Evolutionary conservation across 2,329 filamentous ascomycete genomes (phyloP).

Genomic region (Penicillium frequentans): DNA sequence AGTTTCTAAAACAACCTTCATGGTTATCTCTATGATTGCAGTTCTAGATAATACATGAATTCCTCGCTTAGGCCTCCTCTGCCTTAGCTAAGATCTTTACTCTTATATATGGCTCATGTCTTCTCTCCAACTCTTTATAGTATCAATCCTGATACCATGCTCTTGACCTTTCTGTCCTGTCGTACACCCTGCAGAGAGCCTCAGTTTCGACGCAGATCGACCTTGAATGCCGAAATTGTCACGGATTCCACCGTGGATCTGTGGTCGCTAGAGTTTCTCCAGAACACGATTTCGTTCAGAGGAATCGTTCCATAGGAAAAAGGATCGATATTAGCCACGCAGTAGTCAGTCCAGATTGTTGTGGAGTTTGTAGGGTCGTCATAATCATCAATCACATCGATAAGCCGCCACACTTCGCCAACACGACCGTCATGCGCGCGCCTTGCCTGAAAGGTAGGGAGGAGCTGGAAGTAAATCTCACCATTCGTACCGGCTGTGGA

Average conservation of each 20-base stretch:
- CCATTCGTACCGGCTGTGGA: not conserved
- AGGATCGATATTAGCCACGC: slow-evolving; percentile 32
- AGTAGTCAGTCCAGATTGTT: slow-evolving; percentile 34
- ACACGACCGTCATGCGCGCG: not conserved
- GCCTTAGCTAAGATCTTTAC: too few relatives aligned
- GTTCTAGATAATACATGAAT: not conserved
- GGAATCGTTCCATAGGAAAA: slow-evolving; percentile 33
- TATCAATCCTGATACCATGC: too few relatives aligned
- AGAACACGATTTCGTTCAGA: slow-evolving; percentile 38
- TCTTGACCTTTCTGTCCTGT: not conserved
- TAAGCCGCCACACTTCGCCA: slow-evolving; percentile 38
- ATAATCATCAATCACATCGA: slow-evolving; percentile 16
- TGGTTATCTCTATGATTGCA: not conserved
- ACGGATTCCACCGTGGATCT: slow-evolving; percentile 16
- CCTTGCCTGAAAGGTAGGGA: not conserved
- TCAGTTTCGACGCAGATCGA: slow-evolving; percentile 2
- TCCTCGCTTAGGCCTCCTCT: not conserved
- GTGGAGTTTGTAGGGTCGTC: slow-evolving; percentile 2
- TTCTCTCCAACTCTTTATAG: too few relatives aligned
- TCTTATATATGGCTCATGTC: not conserved
- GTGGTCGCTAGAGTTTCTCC: slow-evolving; percentile 20
- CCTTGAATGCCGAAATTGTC: slow-evolving; percentile 35
- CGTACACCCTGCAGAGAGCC: not conserved
- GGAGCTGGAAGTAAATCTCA: slow-evolving; percentile 2
- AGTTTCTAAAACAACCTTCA: not conserved